A percentile compares a stretch with the other conserved stretches of the same genome.
These are phyloP conservation scores for Marchantia polymorpha DNA, from an alignment of 225 moss, liverwort and hornwort species.

Conservation along the genomic window DNA sequence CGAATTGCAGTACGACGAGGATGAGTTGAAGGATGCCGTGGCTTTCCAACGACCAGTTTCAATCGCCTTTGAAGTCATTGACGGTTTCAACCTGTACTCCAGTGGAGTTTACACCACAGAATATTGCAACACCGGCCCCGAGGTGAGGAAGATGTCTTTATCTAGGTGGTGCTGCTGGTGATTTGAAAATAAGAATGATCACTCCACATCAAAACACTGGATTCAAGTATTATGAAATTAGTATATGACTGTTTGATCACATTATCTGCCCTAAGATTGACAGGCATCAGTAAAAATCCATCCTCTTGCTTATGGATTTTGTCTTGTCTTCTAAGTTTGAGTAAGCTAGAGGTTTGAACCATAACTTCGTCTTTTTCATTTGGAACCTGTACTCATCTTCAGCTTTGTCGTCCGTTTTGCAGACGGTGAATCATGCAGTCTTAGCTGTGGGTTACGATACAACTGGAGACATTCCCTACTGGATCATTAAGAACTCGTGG, in stretches of 20 bases:
- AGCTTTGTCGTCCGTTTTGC: neutral
- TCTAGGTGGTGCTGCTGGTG: too few species aligned
- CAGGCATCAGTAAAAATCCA: too few species aligned
- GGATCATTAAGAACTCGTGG: constrained; percentile 99
- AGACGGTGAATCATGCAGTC: constrained; percentile 99
- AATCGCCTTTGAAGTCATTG: constrained; percentile 66
- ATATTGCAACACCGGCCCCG: constrained; percentile 49
- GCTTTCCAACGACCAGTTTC: constrained; percentile 84
- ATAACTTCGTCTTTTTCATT: too few species aligned
- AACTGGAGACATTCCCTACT: constrained; percentile 59
- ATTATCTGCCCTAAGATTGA: too few species aligned
- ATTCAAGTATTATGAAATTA: too few species aligned
- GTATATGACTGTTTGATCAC: too few species aligned
- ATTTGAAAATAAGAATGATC: too few species aligned
- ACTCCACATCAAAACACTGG: too few species aligned
- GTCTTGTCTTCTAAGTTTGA: too few species aligned
- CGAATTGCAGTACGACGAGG: constrained; percentile 69
- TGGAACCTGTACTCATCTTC: neutral
- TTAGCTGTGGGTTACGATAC: constrained; percentile 91
- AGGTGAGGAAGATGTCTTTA: constrained; percentile 40
- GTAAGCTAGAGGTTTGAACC: too few species aligned
- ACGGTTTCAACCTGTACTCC: constrained; percentile 57
- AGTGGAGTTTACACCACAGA: constrained; percentile 70
- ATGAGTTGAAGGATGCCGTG: constrained; percentile 83
- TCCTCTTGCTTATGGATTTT: too few species aligned